Base-by-base conservation (phyloP, 2,329 filamentous ascomycete species). In the Zymoseptoria brevis region DNA sequence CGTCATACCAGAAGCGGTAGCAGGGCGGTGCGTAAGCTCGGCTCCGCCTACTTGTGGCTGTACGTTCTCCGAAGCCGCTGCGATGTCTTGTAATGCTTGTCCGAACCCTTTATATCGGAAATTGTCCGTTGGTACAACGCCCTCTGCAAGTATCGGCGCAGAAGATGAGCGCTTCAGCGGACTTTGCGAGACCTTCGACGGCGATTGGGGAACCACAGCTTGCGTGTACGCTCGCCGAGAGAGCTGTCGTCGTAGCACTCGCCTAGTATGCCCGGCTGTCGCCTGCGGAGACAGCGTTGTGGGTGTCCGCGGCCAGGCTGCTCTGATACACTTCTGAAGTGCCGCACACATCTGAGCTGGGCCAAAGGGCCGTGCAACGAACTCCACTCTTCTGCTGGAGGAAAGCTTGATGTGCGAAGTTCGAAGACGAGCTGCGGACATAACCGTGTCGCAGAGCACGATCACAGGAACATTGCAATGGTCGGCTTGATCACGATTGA, bases 351-450 rank as follows among this genome's bases (percentile, higher is more conserved):
- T 52, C 29, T 55, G 50, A n/a, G 56, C 53, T 19, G 57, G 57
- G 19, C 57, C 57, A 21, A 59, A 59, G 2, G 57, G 57, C 19
- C 56, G 57, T 9, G 57, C 49, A 7, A 59, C 54, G 22, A 50
- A 56, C 24, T 59, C 57, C 6, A 59, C 13, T 30, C 51, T 9
- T 29, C 22, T 53, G 8, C 13, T 19, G n/a, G 22, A 24, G 9
- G 22, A 26, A 4, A 19, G 16, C 7, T 22, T 53, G 8, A 29
- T 26, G 19, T 22, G 29, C 1, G 51, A 53, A 2, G 22, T 53
- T n/a, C 51, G 51, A 8, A 53, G 22, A n/a, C 29, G 19, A 26
- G 51, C 51, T 45, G 54, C 41, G 19, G 54, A 56, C 35, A 57
- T 57, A 2, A 53, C 56, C 11, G 24, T 57, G 22, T 57, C 50